phyloP scores from a whole-genome alignment of 305 asterid species.

The Fraxinus baroniana region DNA sequence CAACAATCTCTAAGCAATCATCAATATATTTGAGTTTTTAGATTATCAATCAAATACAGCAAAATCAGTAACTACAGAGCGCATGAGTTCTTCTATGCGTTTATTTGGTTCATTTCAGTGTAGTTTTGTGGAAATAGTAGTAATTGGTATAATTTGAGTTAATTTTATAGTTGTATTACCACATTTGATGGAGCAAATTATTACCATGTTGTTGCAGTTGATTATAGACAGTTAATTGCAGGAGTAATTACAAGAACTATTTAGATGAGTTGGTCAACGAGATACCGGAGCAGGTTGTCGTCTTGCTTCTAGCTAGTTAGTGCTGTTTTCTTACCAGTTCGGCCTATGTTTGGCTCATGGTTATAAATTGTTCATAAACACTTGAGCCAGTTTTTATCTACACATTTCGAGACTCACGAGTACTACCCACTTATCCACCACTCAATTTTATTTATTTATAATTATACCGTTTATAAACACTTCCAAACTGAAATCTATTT shows the following conservation, averaged over 20 bases:
- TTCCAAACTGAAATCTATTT: background rate
- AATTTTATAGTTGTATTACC: background rate
- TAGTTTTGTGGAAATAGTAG: background rate
- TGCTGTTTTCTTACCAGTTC: background rate
- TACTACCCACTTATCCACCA: background rate
- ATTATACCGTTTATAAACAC: background rate
- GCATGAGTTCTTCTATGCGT: background rate
- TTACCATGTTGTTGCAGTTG: background rate
- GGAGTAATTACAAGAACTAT: background rate
- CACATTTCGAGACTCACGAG: background rate
- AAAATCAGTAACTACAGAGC: conserved; percentile 12
- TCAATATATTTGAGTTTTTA: background rate
- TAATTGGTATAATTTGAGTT: background rate
- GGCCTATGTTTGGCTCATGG: background rate
- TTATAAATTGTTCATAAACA: background rate
- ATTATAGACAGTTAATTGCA: background rate
- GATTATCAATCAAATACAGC: conserved; percentile 13
- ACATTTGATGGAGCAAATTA: background rate
- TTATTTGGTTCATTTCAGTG: background rate
- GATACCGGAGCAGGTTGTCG: background rate
- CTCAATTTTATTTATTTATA: background rate
- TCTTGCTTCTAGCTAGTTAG: background rate
- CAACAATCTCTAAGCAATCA: conserved; percentile 19
- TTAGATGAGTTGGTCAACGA: background rate
- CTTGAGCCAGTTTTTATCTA: background rate